Base-by-base conservation (phyloP, 495 filamentous ascomycete species). In the Aspergillus wentii region DNA sequence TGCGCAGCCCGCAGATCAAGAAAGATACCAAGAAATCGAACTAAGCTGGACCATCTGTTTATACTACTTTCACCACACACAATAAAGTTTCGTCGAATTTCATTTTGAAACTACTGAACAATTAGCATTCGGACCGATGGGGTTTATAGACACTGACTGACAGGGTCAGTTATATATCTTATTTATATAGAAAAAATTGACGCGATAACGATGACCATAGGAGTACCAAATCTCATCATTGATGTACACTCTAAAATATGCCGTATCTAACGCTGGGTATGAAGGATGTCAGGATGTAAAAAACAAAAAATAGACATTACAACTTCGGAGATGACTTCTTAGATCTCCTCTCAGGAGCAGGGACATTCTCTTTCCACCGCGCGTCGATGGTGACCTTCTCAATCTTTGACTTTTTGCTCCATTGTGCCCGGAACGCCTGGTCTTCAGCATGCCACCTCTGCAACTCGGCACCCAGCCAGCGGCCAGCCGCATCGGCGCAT, bases 381-480 rank as follows among this genome's bases (percentile, higher is more conserved):
- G 68, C 58, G 52, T 72, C 73, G 35, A 89, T 45, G 18, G 69
- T 80, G 36, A 63, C 51, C 63, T 81, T 86, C 54, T 83, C 71
- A 14, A 52, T 21, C 41, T 64, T 62, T 10, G 60, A 62, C 40
- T 69, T 71, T 45, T 50, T 54, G 40, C 57, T 68, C 62, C 75
- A 78, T 59, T 68, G 75, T 22, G 61, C 55, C 31, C 68, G 57
- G 47, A 83, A 85, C 38, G 64, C 66, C 36, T 67, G 66, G 52
- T 86, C 78, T 51, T 86, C 74, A 10, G 67, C 65, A 35, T 71
- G 59, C 82, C 84, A 91, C 27, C 71, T 62, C 30, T 66, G 46
- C 49, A 90, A 44, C 54, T 89, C 83, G 30, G 52, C 50, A 0
- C 62, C 73, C 28, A 94, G 52, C 75, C 83, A 95, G 3, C 48